Conservation (phyloP, 805 yeast species). For the Starmerella gropengiesseri region DNA sequence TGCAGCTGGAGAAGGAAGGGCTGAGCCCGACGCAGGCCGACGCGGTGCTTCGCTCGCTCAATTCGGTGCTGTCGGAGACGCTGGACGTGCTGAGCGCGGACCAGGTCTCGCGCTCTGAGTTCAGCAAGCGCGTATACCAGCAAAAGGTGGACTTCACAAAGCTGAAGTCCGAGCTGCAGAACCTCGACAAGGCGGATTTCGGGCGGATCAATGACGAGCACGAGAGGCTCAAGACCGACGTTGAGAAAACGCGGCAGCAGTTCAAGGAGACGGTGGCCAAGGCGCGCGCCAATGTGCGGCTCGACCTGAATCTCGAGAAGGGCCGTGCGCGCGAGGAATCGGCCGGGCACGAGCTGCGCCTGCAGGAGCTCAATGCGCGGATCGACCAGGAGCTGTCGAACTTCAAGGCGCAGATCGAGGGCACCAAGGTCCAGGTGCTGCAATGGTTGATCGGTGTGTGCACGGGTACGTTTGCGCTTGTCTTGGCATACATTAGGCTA, state of each 20-base stretch:
- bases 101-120: constrained; percentile 73
- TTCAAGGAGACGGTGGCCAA: constrained; percentile 86
- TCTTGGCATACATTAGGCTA: constrained; percentile 81
- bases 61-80: constrained; percentile 69
- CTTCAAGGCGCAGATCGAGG: constrained; percentile 89
- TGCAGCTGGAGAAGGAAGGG: constrained; percentile 55
- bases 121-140: constrained; percentile 79
- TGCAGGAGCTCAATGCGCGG: constrained; percentile 87
- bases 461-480: constrained; percentile 93
- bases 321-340: constrained; percentile 92
- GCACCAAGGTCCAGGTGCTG: constrained; percentile 91
- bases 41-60: constrained; percentile 62
- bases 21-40: constrained; percentile 69
- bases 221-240: constrained; percentile 69
- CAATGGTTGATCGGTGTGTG: constrained; percentile 98
- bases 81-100: constrained; percentile 61
- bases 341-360: constrained; percentile 82
- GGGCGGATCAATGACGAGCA: constrained; percentile 74
- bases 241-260: constrained; percentile 74
- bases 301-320: constrained; percentile 85
- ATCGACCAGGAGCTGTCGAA: constrained; percentile 93
- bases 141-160: constrained; percentile 96
- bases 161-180: constrained; percentile 79
- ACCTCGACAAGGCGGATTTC: constrained; percentile 78
- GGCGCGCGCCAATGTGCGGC: constrained; percentile 76